Evolutionary conservation across 768 basidiomycete species (phyloP).

Genomic region (Rubroboletus satanas): DNA sequence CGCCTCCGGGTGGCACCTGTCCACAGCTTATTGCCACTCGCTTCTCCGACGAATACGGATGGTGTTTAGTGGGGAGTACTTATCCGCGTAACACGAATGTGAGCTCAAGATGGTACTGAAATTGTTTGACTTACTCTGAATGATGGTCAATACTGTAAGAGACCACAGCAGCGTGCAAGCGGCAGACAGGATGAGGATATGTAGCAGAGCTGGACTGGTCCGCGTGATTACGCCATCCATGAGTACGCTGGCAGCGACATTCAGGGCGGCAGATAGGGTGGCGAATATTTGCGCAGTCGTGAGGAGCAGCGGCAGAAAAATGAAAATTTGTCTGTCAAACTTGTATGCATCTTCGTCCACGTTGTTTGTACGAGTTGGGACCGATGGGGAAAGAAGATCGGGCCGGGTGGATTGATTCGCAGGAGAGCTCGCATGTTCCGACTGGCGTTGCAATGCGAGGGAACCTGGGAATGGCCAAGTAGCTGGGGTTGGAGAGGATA

Average conservation of each 20-base stretch:
- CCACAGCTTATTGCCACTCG: neutral
- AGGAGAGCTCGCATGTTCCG: neutral
- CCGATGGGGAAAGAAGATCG: slow-evolving; percentile 5
- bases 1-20: neutral
- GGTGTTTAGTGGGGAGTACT: slow-evolving; percentile 21
- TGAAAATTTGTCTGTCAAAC: neutral
- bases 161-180: slow-evolving; percentile 26
- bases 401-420: neutral
- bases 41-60: slow-evolving; percentile 9
- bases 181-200: slow-evolving; percentile 20
- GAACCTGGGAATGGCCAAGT: slow-evolving; percentile 34
- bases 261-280: slow-evolving; percentile 21
- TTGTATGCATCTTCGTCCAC: neutral
- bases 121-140: slow-evolving; percentile 23
- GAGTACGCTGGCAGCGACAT: slow-evolving; percentile 14
- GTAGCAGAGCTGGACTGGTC: neutral
- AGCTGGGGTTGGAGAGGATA: slow-evolving; percentile 29
- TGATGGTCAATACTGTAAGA: slow-evolving; percentile 10
- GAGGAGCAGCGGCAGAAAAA: slow-evolving; percentile 12
- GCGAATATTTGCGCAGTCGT: slow-evolving; percentile 21
- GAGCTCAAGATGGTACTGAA: neutral
- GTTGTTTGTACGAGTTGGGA: neutral
- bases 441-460: slow-evolving; percentile 16
- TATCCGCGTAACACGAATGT: neutral
- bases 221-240: neutral